phyloP scores from a whole-genome alignment of 306 rosid genomes.

The Geum urbanum region DNA sequence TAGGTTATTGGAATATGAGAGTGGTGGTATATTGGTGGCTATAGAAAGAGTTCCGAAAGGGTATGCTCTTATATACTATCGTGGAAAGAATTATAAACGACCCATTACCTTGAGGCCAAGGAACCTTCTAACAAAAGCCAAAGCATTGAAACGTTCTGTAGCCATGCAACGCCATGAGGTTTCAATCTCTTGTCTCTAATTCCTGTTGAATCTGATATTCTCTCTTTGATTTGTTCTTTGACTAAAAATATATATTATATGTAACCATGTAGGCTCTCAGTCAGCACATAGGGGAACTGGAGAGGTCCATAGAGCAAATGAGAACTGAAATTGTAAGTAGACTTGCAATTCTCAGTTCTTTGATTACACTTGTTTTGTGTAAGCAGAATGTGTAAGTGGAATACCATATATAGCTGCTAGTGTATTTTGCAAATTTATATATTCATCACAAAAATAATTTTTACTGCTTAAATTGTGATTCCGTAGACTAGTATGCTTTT shows the following conservation, averaged over 20 bases:
- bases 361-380: not conserved
- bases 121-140: slow-evolving; percentile 84
- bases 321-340: slow-evolving; percentile 67
- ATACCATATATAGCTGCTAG: not conserved
- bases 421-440: not conserved
- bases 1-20: slow-evolving; percentile 74
- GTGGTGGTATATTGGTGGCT: slow-evolving; percentile 89
- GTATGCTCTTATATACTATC: slow-evolving; percentile 74
- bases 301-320: slow-evolving; percentile 65
- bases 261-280: slow-evolving; percentile 71
- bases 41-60: slow-evolving; percentile 92
- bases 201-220: not conserved
- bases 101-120: slow-evolving; percentile 74
- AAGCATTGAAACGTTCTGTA: slow-evolving; percentile 74
- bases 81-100: slow-evolving; percentile 88
- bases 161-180: slow-evolving; percentile 98
- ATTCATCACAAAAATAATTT: not conserved
- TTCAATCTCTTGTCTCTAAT: slow-evolving; percentile 9
- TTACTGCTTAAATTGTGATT: too few relatives aligned
- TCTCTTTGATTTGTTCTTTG: slow-evolving; percentile 9
- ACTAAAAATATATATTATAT: slow-evolving; percentile 30
- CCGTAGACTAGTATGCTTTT: not conserved
- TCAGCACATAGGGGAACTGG: slow-evolving; percentile 79
- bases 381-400: not conserved
- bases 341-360: not conserved